Evolutionary conservation across 768 basidiomycete species (phyloP).

Genomic region (Termitomyces sp.): DNA sequence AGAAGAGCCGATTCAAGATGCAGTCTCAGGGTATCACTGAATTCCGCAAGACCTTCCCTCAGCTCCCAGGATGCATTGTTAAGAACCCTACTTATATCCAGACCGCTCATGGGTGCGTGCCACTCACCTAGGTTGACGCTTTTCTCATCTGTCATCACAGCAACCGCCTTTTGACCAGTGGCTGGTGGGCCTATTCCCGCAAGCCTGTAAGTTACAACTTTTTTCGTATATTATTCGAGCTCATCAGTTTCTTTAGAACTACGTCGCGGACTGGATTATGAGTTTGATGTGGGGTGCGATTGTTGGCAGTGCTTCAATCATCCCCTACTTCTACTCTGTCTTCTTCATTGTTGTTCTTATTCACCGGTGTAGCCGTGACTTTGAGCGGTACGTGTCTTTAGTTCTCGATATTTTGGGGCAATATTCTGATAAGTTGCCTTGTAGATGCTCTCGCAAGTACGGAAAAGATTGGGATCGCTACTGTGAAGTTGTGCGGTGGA

Average conservation of each 20-base stretch:
- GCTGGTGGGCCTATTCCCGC: constrained; percentile 93
- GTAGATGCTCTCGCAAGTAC: constrained; percentile 82
- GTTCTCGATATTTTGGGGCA: not conserved
- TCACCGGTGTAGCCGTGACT: constrained; percentile 91
- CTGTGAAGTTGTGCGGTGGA: constrained; percentile 84
- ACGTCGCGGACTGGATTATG: constrained; percentile 91
- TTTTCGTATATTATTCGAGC: not conserved
- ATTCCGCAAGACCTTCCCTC: constrained; percentile 92
- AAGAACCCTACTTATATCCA: constrained; percentile 90
- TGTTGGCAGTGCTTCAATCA: constrained; percentile 72
- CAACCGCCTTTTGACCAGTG: constrained; percentile 87
- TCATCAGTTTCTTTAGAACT: constrained; percentile 56
- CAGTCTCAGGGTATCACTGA: constrained; percentile 85
- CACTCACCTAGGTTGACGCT: not conserved
- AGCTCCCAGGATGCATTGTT: constrained; percentile 79
- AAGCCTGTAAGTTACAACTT: constrained; percentile 71
- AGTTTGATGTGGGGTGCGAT: constrained; percentile 82
- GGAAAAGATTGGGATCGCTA: constrained; percentile 94
- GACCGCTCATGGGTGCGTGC: constrained; percentile 82
- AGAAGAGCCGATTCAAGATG: constrained; percentile 98
- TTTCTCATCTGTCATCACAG: constrained; percentile 34
- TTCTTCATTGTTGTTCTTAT: constrained; percentile 94
- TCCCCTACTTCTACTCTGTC: constrained; percentile 95
- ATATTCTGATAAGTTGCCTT: not conserved
- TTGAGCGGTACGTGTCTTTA: constrained; percentile 67